Evolutionary conservation across 2,329 filamentous ascomycete genomes (phyloP).

Genomic region (Fusarium haematococcum): DNA sequence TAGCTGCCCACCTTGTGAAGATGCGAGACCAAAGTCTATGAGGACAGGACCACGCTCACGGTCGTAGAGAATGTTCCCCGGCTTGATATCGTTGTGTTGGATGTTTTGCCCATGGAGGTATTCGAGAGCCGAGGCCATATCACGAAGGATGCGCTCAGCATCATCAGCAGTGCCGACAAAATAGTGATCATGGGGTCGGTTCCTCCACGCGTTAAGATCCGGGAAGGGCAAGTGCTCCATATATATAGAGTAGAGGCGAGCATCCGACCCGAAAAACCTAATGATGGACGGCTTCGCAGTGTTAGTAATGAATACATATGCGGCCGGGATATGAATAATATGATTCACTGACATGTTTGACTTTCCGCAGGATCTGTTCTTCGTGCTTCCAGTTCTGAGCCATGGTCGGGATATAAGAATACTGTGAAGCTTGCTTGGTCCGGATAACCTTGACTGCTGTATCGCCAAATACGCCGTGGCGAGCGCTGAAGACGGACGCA

Average conservation of each 20-base stretch:
- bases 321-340: no score
- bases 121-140: not conserved
- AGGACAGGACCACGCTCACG: not conserved
- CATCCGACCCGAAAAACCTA: not conserved
- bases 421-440: not conserved
- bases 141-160: not conserved
- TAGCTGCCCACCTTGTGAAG: accelerated
- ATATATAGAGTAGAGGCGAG: not conserved
- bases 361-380: not conserved
- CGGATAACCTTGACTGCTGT: not conserved
- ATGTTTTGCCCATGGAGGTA: not conserved
- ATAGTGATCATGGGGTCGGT: not conserved
- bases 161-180: not conserved
- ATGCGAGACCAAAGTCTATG: not conserved
- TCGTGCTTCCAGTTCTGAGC: not conserved
- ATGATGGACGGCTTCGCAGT: not conserved
- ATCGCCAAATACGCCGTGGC: not conserved
- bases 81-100: not conserved
- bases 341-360: not conserved
- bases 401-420: not conserved
- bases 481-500: not conserved
- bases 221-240: not conserved
- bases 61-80: not conserved
- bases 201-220: not conserved
- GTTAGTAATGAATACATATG: not conserved